Evolutionary conservation across 208 protist genomes (phyloP).

Genomic region (Acanthamoeba healyi): DNA sequence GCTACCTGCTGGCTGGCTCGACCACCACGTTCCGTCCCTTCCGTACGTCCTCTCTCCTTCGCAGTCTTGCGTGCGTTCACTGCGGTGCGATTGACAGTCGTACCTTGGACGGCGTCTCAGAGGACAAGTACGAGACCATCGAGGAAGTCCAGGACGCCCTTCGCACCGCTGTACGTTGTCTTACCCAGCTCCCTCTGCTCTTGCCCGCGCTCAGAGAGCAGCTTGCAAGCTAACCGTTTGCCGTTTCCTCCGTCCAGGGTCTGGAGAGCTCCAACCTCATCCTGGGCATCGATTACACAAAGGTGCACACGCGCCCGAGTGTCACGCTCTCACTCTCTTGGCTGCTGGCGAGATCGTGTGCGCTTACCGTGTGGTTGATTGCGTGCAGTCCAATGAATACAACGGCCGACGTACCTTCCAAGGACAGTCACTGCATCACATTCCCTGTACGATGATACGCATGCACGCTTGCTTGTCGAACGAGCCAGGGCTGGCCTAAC

Average conservation of each 20-base stretch:
- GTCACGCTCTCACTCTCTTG: background rate
- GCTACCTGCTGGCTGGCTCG: background rate
- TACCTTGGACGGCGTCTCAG: background rate
- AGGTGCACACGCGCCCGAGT: background rate
- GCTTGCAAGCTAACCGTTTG: background rate
- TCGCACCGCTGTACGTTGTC: background rate
- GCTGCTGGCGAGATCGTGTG: no score
- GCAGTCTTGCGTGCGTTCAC: no score
- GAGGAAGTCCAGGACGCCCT: conserved; percentile 75
- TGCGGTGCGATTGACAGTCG: background rate
- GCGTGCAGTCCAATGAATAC: conserved; percentile 46
- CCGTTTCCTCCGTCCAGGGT: background rate
- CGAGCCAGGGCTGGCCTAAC: background rate
- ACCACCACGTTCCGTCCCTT: background rate
- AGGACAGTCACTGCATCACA: conserved; percentile 6
- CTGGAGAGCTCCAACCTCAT: conserved; percentile 81
- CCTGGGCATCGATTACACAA: conserved; percentile 67
- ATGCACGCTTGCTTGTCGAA: no score
- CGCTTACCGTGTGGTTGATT: background rate
- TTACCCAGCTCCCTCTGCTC: background rate
- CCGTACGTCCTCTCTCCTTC: background rate
- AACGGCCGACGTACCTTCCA: conserved; percentile 1
- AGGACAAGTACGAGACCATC: conserved; percentile 65
- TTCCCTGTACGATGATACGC: background rate
- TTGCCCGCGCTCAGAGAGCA: no score